phyloP scores from a whole-genome alignment of 495 filamentous ascomycete genomes.

The Pyrenula aspistea region DNA sequence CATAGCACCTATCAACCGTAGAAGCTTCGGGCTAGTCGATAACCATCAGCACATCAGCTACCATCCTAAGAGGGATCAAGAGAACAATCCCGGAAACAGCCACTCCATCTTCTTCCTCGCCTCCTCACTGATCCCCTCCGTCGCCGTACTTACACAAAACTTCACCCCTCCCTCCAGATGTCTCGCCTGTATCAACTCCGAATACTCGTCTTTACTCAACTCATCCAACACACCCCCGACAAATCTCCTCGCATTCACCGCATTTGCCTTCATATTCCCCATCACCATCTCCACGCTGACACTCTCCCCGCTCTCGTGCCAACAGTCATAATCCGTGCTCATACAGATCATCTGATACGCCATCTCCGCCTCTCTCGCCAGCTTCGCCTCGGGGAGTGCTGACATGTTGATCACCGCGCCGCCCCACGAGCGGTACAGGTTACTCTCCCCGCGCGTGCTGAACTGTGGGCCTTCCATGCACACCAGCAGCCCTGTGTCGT shows the following conservation, averaged over 20 bases:
- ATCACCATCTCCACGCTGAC: slow-evolving; percentile 97
- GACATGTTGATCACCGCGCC: slow-evolving; percentile 96
- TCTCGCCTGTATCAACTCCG: slow-evolving; percentile 66
- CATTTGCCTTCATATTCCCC: slow-evolving; percentile 88
- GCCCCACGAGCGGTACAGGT: slow-evolving; percentile 88
- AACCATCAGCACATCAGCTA: too few species aligned
- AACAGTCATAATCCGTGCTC: slow-evolving; percentile 98
- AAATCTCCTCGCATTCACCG: slow-evolving; percentile 71
- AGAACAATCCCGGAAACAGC: slow-evolving; percentile 48
- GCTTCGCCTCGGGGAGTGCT: slow-evolving; percentile 88
- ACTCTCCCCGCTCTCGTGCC: slow-evolving; percentile 59
- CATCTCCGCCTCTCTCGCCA: slow-evolving; percentile 91
- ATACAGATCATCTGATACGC: slow-evolving; percentile 98
- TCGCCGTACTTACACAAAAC: slow-evolving; percentile 56
- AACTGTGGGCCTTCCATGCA: slow-evolving; percentile 98
- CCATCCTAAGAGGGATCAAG: background rate
- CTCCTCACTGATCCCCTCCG: slow-evolving; percentile 47
- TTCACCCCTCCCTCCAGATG: slow-evolving; percentile 39
- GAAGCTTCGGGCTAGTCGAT: too few species aligned
- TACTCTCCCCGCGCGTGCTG: slow-evolving; percentile 89
- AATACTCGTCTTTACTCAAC: slow-evolving; percentile 62
- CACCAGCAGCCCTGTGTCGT: slow-evolving; percentile 66
- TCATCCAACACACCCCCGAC: slow-evolving; percentile 82
- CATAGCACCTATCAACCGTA: too few species aligned
- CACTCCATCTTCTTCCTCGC: slow-evolving; percentile 59